phyloP scores from a whole-genome alignment of 208 protist genomes.

The Wallacemonas sp. region DNA sequence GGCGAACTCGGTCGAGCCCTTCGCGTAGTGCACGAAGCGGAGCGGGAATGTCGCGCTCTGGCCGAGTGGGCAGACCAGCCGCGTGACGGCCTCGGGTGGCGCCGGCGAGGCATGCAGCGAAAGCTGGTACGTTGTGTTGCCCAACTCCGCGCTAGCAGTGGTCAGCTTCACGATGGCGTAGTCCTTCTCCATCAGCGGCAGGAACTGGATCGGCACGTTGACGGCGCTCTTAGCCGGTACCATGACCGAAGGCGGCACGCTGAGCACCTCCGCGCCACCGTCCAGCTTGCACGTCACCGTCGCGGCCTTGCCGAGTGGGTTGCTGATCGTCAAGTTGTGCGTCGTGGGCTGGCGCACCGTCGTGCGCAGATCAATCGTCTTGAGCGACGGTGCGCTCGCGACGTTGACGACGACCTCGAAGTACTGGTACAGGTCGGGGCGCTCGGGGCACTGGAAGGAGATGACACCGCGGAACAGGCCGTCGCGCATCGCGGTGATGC shows the following conservation, averaged over 20 bases:
- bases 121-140: slow-evolving; percentile 79
- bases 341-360: slow-evolving; percentile 70
- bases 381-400: slow-evolving; percentile 20
- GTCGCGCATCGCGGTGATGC: slow-evolving; percentile 83
- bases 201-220: slow-evolving; percentile 78
- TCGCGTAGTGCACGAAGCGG: slow-evolving; percentile 70
- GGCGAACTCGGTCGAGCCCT: slow-evolving; percentile 83
- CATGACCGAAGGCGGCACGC: slow-evolving; percentile 52
- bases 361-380: slow-evolving; percentile 73
- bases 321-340: slow-evolving; percentile 83
- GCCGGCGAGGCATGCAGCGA: slow-evolving; percentile 54
- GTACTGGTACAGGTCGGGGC: slow-evolving; percentile 88
- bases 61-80: slow-evolving; percentile 88
- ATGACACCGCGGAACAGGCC: slow-evolving; percentile 71
- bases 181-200: slow-evolving; percentile 82
- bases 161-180: slow-evolving; percentile 65
- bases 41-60: slow-evolving; percentile 65
- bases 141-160: slow-evolving; percentile 83
- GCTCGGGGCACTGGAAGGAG: slow-evolving; percentile 53
- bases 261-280: slow-evolving; percentile 50
- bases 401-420: slow-evolving; percentile 79
- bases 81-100: slow-evolving; percentile 68
- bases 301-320: slow-evolving; percentile 84
- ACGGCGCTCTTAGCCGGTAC: slow-evolving; percentile 60
- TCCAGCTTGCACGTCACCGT: slow-evolving; percentile 66